Evolutionary conservation across 257 asterid genomes (phyloP), one percentile per base, ranked within the genome.

Genomic region (Ilex aquifolium): DNA sequence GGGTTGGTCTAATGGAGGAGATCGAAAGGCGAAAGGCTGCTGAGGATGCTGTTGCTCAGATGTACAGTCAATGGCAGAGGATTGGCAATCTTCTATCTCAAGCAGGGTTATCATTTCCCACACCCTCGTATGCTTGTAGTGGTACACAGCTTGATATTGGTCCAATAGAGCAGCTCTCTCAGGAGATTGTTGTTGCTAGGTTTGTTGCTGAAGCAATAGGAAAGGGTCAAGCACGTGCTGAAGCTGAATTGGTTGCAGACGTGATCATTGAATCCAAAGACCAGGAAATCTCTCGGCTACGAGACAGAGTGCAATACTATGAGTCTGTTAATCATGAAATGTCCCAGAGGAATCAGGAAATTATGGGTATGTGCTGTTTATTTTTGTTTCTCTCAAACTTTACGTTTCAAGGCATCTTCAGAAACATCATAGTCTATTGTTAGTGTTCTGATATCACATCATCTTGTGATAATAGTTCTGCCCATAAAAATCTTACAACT

Each of bases 321-420:
- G 97, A 92, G 79, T 84, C 89, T 69, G 95, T 85, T 58, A 92
- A 88, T 75, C 95, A 80, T 57, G 97, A 88, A 67, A 77, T 92
- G 91, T 82, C 95, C 30, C 95, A 92, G 80, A 83, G 98, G 72
- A 92, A 88, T 77, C 97, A 68, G 36, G 84, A 66, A 61, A 69
- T 85, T 62, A 77, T 86, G 31, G 98, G 98, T 91, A 81, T 65
- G 89, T 71, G 62, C 48, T 51, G 17, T 44, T 66, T 32, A 53
- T 60, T 61, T 13, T 3, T 5, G 29, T 53, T 17, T 11, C 12
- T 42, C 48, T 21, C 27, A 21, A 21, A 21, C 27, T 21, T 21
- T 21, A 21, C 27, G 27, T 21, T 21, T 21, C 27, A 21, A 21
- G 27, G 27, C 27, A 21, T 21, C 27, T 21, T 21, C 27, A 21